These are phyloP conservation scores for Fusarium tupiense DNA, from an alignment of 2,329 filamentous ascomycete genomes.

Conservation along the genomic window DNA sequence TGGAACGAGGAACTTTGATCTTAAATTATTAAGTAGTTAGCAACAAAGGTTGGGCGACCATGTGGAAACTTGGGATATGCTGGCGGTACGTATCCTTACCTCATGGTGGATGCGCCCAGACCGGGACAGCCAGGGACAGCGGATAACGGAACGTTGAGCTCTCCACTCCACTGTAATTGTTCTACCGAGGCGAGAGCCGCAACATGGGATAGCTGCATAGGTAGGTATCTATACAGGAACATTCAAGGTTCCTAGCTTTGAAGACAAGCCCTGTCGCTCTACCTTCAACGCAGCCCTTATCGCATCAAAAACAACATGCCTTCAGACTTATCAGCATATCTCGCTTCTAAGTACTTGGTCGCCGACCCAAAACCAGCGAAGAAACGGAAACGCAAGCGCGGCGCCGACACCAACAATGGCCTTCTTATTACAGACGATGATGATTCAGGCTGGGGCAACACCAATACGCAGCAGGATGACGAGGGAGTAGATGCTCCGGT, in stretches of 20 bases:
- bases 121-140: neutral
- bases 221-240: slow-evolving; percentile 18
- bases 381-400: slow-evolving; percentile 71
- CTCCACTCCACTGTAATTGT: neutral
- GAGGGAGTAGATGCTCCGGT: slow-evolving; percentile 64
- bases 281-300: neutral
- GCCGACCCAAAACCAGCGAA: slow-evolving; percentile 66
- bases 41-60: slow-evolving; percentile 39
- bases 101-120: slow-evolving; percentile 11
- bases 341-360: slow-evolving; percentile 88
- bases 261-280: neutral
- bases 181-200: slow-evolving; percentile 20
- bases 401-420: slow-evolving; percentile 58
- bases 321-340: slow-evolving; percentile 79
- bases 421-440: slow-evolving; percentile 74
- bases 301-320: slow-evolving; percentile 53
- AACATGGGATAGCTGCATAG: slow-evolving; percentile 40
- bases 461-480: slow-evolving; percentile 54
- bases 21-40: slow-evolving; percentile 1
- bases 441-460: slow-evolving; percentile 61
- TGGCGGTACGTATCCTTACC: slow-evolving; percentile 41
- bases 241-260: slow-evolving; percentile 8
- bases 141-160: slow-evolving; percentile 5
- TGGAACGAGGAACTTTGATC: slow-evolving; percentile 15
- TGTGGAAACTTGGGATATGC: slow-evolving; percentile 36